Evolutionary conservation across 495 filamentous ascomycete species (phyloP), one percentile per base, ranked within the genome.

Genomic region (Talaromyces adpressus): DNA sequence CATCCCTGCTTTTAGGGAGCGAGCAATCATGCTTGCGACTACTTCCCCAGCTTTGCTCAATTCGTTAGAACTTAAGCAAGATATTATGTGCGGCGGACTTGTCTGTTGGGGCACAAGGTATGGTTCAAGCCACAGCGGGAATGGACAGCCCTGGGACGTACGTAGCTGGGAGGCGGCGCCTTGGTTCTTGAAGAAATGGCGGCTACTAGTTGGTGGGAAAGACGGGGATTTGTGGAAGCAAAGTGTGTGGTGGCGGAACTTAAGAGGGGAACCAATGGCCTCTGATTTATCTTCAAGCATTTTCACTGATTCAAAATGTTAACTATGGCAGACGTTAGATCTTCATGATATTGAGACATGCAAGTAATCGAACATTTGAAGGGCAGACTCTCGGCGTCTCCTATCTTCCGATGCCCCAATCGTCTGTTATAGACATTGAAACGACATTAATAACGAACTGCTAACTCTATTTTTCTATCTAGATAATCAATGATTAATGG

Each of bases 151-250:
- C 18, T 79, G 75, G 75, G 75, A 79, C 64, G 65, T 62, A 56
- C 67, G 68, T 11, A 71, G 70, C 57, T 79, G 77, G 77, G 70
- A 77, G 61, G 72, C 67, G 4, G 67, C 65, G 63, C 68, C 69
- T 6, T 79, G 77, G 76, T 79, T 79, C 66, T 52, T 69, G 51
- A 66, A 64, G 59, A 75, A 77, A 60, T 77, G 71, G 71, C 59
- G 69, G 59, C 30, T 71, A 45, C 54, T 71, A 32, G 22, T 73
- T 12, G 65, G 57, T 59, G 57, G 57, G 20, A 59, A 23, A 41
- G 57, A 59, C 14, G 57, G 57, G 16, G 57, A 59, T 20, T 25
- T 59, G 16, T 59, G n/a, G 32, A 59, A 39, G 34, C 57, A 59
- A 25, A 59, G 57, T 32, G 41, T 39, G 57, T 59, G 57, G 57